phyloP scores from a whole-genome alignment of 345 rosid species.

The Durio zibethinus region DNA sequence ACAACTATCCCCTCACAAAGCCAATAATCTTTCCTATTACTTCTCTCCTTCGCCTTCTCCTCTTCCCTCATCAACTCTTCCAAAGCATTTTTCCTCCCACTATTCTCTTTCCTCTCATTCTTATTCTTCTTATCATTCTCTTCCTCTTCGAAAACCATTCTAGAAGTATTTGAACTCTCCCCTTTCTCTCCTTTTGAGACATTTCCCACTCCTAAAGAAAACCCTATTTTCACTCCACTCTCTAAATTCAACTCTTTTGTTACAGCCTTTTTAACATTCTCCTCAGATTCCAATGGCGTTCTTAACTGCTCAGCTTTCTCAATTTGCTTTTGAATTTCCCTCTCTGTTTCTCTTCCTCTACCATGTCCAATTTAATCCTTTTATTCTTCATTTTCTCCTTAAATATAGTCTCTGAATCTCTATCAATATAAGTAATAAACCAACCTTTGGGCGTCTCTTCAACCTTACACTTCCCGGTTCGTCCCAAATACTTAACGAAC shows the following conservation, averaged over 20 bases:
- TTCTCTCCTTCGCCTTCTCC: conserved; percentile 70
- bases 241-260: conserved; percentile 48
- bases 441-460: conserved; percentile 94
- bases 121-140: conserved; percentile 35
- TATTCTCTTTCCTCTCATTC: conserved; percentile 29
- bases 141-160: conserved; percentile 51
- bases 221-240: conserved; percentile 63
- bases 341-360: conserved; percentile 89
- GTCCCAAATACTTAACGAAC: conserved; percentile 72
- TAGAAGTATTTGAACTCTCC: conserved; percentile 29
- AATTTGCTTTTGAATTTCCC: conserved; percentile 70
- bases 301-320: conserved; percentile 55
- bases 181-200: conserved; percentile 39
- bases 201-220: conserved; percentile 37
- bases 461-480: conserved; percentile 79
- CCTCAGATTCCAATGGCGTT: conserved; percentile 7
- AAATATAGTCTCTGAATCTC: conserved; percentile 75
- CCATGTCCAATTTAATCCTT: conserved; percentile 64
- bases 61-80: conserved; percentile 90
- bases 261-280: conserved; percentile 10
- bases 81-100: conserved; percentile 47
- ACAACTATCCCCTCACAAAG: conserved; percentile 69
- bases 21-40: conserved; percentile 84
- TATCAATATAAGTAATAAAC: conserved; percentile 83
- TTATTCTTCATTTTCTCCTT: conserved; percentile 81